Evolutionary conservation across 306 rosid genomes (phyloP), one percentile per base, ranked within the genome.

Genomic region (Acmispon strigosus): DNA sequence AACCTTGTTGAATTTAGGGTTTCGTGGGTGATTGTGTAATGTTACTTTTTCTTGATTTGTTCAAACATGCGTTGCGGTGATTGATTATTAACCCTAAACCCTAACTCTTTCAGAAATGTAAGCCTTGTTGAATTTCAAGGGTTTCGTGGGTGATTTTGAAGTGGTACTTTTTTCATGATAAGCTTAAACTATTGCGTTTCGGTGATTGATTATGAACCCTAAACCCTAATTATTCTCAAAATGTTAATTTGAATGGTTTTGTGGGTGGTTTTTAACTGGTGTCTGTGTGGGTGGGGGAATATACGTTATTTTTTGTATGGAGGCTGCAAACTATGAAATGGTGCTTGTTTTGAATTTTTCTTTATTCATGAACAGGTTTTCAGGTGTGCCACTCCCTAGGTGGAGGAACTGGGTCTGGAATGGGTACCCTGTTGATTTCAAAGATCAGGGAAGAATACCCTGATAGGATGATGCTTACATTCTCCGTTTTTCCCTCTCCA

Each of bases 371-470:
- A 32, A 32, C 71, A 89, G 96, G 96, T 22, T 89, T 89, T 57
- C 96, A 89, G 69, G 89, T 89, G 7, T 89, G 96, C 15, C 96
- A 89, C 59, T 89, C 96, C 2, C 75, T 89, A 2, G 96, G 96
- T 36, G 96, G 96, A 18, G 96, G 96, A 13, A 89, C 96, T 9
- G 96, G 96, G 22, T 89, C 96, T 14, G 96, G 96, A 5, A 89
- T 89, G 96, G 96, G 96, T 20, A 89, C 96, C 7, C 85, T 89
- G 9, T 59, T 89, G 91, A 89, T 79, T 12, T 79, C 83, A 0
- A 79, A 79, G 70, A 79, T 79, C 66, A 58, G 83, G 56, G 83
- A 78, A 66, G 83, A 78, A 20, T 78, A 78, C 75, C 83, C 83
- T 18, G 83, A 78, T 47, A 73, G 83, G 48, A 78, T 78, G 83